Base-by-base conservation (phyloP, 2,329 filamentous ascomycete genomes). In the Byssothecium circinans region DNA sequence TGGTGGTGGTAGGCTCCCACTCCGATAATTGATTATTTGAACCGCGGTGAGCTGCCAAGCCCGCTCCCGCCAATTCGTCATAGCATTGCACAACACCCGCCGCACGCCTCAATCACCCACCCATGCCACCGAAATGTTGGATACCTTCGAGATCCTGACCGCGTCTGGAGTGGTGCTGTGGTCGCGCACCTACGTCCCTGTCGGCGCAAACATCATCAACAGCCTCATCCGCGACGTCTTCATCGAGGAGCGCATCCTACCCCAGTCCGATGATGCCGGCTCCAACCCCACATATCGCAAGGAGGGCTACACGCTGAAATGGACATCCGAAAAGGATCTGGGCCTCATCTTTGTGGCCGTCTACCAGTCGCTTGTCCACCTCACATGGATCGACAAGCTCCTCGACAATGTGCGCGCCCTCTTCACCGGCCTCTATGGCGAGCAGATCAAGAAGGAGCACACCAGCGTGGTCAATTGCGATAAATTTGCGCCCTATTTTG, bases 311-410 rank as follows among this genome's bases (percentile, higher is more conserved):
- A 97, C 91, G 0, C 72, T 99, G 58, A 95, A 94, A 75, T 99
- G 92, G 89, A 91, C 90, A 4, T 84, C 88, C 29, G 87, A 87
- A 44, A 97, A 96, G 75, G 94, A 99, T 67, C 77, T 97, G 43
- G 91, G 91, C 33, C 75, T 99, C 57, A 95, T 99, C 57, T 99
- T 99, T 73, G 92, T 97, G 64, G 94, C 92, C 56, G 94, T 99
- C 56, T 99, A 99, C 72, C 89, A 95, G 68, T 96, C 91, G 32
- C 83, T 99, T 25, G 81, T 99, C 23, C 91, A 96, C 71, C 82
- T 99, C 8, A 91, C 89, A 11, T 99, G 95, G 94, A 89, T 97
- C 56, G 94, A 99, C 72, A 91, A 94, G 70, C 85, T 99, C 39
- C 84, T 99, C 58, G 92, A 96, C 66, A 95, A 97, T 64, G 90